A percentile compares a stretch with the other conserved stretches of the same genome.
These are phyloP conservation scores for Pichia phayaonensis DNA, from an alignment of 805 yeast species.

Conservation along the genomic window DNA sequence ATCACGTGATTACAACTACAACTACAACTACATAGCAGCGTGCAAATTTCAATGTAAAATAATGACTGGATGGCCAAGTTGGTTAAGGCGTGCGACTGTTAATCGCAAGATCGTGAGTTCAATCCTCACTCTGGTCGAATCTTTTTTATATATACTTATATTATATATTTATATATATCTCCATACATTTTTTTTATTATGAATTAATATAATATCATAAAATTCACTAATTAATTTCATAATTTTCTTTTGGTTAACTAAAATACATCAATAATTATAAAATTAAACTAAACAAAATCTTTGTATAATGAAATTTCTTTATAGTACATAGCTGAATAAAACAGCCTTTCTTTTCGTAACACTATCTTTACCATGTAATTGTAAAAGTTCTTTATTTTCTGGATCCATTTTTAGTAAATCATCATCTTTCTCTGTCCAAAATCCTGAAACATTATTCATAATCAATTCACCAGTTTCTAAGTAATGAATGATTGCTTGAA, in stretches of 20 bases:
- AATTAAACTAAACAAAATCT: not conserved
- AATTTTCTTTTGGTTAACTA: not conserved
- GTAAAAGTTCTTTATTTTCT: conserved; percentile 17
- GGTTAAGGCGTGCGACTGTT: conserved; percentile 59
- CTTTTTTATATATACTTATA: no score
- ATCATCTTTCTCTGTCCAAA: conserved; percentile 29
- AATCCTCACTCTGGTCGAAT: conserved; percentile 50
- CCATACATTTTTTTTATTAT: no score
- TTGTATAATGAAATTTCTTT: not conserved
- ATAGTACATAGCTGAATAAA: conserved; percentile 11
- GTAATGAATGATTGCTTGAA: conserved; percentile 25
- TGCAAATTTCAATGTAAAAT: no score
- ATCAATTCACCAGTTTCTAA: conserved; percentile 24
- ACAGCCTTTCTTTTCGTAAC: conserved; percentile 28
- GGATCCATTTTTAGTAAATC: conserved; percentile 20
- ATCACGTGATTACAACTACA: no score
- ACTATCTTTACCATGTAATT: conserved; percentile 26
- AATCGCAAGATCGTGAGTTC: conserved; percentile 60
- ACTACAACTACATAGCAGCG: no score
- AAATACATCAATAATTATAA: not conserved
- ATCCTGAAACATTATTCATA: conserved; percentile 22
- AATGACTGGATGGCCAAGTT: conserved; percentile 49
- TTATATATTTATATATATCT: no score
- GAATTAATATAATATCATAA: no score
- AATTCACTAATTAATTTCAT: no score